Base-by-base conservation (phyloP, 1,284 basidiomycete genomes). In the Sphagnurus paluster region DNA sequence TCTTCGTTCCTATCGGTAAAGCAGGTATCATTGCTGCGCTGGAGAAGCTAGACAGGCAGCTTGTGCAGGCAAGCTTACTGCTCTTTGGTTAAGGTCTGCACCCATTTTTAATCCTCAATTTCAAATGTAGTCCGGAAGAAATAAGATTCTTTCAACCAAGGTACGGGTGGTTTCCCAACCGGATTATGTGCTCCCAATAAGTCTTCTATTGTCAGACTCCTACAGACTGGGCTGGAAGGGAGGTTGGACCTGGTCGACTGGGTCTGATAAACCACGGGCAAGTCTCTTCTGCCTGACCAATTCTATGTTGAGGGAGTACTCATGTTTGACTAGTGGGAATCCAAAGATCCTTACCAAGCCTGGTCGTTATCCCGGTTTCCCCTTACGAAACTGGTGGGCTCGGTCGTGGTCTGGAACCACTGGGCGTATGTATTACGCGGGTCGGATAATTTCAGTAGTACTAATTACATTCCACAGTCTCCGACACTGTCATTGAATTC, bases 301-400 rank as follows among this genome's bases (percentile, higher is more conserved):
- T 21, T 10, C 26, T 32, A 24, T 20, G 30, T 17, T 37, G 30
- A 24, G 1, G n/a, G 35, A 32, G 5, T 28, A 41, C 26, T 4
- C 26, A 21, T 30, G 42, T 20, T 14, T 25, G 10, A n/a, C n/a
- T 42, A 70, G 87, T 69, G 88, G 87, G 41, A 71, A 80, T 34
- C 88, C 87, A 11, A 88, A 87, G 64, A 59, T 90, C 32, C 61
- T 90, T 35, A 82, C 77, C 2, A 73, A 71, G 42, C 81, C 88
- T 2, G 88, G 88, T 24, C 80, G 85, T 11, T 90, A 90, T 56
- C 87, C 88, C 8, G 72, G 77, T 0, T 82, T 82, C 61, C 87
- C 87, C 13, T 70, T 88, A 38, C 73, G 84, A 8, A 90, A 90
- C 54, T 90, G 88, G 87, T 90, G 87, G 84, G 87, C 87, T 5